Conservation (phyloP, 495 filamentous ascomycete species). For the Penicillium goetzii region DNA sequence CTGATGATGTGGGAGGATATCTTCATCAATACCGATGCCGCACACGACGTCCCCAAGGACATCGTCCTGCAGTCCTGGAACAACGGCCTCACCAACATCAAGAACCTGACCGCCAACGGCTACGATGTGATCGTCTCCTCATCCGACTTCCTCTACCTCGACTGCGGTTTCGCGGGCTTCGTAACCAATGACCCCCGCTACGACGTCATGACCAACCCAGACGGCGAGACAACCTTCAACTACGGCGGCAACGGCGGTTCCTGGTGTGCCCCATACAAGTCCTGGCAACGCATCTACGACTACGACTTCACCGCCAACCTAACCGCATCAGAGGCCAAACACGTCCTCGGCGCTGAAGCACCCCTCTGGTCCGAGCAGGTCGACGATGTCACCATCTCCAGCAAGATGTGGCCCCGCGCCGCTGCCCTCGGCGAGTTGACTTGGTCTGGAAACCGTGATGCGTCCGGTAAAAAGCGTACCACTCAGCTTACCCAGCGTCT, state of each 20-base stretch:
- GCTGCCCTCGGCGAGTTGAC: constrained; percentile 57
- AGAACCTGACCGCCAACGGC: constrained; percentile 52
- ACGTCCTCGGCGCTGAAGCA: constrained; percentile 53
- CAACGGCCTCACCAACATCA: constrained; percentile 55
- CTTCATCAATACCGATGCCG: constrained; percentile 43
- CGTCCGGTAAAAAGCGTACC: constrained; percentile 50
- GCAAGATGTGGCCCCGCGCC: constrained; percentile 58
- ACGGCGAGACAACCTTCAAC: constrained; percentile 54
- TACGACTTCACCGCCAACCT: constrained; percentile 59
- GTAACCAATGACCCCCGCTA: constrained; percentile 59
- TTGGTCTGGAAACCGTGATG: constrained; percentile 59
- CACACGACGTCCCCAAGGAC: constrained; percentile 52
- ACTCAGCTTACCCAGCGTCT: constrained; percentile 57
- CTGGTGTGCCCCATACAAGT: constrained; percentile 64
- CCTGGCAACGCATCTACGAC: constrained; percentile 65
- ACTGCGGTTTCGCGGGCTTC: constrained; percentile 59
- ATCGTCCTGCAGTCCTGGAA: constrained; percentile 61
- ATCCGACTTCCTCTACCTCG: constrained; percentile 59
- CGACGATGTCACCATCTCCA: constrained; percentile 54
- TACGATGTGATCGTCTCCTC: constrained; percentile 60
- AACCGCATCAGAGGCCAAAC: constrained; percentile 45
- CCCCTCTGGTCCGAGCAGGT: constrained; percentile 60
- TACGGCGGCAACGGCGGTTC: constrained; percentile 56
- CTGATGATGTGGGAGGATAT: constrained; percentile 64
- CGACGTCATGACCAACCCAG: constrained; percentile 53